Evolutionary conservation across 148 eudicot species (phyloP).

Genomic region (Spergularia marina): DNA sequence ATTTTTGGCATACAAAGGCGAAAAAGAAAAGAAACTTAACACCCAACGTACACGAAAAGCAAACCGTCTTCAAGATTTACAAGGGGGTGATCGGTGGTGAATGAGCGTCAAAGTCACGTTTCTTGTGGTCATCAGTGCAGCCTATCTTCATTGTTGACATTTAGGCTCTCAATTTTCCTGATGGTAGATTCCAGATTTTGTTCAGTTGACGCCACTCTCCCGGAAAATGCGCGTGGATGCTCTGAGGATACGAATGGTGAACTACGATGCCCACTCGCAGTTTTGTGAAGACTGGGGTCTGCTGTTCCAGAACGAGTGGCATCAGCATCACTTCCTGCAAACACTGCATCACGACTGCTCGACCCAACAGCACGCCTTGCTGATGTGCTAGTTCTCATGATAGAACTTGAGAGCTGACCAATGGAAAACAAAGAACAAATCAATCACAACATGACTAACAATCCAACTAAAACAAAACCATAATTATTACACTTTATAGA

Average conservation of each 20-base stretch:
- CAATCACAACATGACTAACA: not conserved
- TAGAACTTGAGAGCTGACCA: conserved; percentile 30
- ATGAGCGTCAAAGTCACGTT: not conserved
- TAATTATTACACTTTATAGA: too few species aligned
- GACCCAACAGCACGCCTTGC: conserved; percentile 41
- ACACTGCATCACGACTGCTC: conserved; percentile 48
- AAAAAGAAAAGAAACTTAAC: conserved; percentile 3
- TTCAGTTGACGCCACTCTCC: conserved; percentile 31
- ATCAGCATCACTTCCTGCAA: conserved; percentile 37
- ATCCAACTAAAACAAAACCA: too few species aligned
- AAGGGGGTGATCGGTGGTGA: not conserved
- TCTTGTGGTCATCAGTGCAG: conserved; percentile 27
- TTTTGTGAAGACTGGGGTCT: conserved; percentile 25
- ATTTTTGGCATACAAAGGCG: conserved; percentile 4
- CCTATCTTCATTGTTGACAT: conserved; percentile 54
- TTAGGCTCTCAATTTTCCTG: conserved; percentile 74
- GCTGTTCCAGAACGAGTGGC: conserved; percentile 26
- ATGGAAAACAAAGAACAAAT: not conserved
- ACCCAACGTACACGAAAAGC: conserved; percentile 15
- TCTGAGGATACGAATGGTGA: conserved; percentile 38
- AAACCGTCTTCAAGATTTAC: conserved; percentile 26
- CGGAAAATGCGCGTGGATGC: conserved; percentile 27
- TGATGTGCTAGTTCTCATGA: conserved; percentile 30
- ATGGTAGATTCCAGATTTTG: conserved; percentile 49
- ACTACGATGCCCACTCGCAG: conserved; percentile 29